Conservation (phyloP, 768 basidiomycete genomes). For the Tricholoma sp. region DNA sequence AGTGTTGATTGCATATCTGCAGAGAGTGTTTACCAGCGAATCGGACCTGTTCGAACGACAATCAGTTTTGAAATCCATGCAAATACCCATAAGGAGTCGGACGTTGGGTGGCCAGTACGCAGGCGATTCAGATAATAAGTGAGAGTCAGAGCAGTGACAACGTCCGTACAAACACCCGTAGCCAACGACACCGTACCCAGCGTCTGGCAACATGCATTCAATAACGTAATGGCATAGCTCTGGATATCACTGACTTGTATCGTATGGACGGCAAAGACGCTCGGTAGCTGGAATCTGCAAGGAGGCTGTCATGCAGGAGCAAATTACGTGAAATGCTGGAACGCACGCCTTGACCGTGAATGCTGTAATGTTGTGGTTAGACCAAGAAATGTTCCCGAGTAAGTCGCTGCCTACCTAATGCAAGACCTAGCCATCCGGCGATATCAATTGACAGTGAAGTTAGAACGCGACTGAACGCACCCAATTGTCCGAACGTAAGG, state of each 20-base stretch:
- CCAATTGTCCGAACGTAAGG: constrained; percentile 45
- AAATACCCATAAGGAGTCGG: constrained; percentile 12
- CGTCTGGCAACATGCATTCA: constrained; percentile 24
- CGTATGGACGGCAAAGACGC: constrained; percentile 34
- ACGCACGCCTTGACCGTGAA: constrained; percentile 43
- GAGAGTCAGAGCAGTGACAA: constrained; percentile 51
- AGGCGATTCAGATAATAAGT: constrained; percentile 56
- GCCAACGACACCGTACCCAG: constrained; percentile 50
- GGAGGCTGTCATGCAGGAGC: neutral
- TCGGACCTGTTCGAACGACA: constrained; percentile 39
- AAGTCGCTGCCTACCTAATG: constrained; percentile 28
- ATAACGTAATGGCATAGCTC: neutral
- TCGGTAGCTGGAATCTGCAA: constrained; percentile 36
- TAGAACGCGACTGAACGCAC: constrained; percentile 22
- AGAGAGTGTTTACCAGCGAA: constrained; percentile 52
- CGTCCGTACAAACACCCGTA: constrained; percentile 50
- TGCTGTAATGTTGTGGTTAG: constrained; percentile 12
- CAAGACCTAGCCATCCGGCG: constrained; percentile 25
- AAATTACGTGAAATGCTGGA: neutral
- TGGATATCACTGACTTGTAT: constrained; percentile 36
- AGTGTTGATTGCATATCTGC: constrained; percentile 60
- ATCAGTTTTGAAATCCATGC: neutral
- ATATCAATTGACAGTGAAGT: neutral
- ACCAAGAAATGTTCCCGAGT: neutral
- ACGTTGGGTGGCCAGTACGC: constrained; percentile 49